Evolutionary conservation across 495 filamentous ascomycete species (phyloP).

Genomic region (Penicillium robsamsonii): DNA sequence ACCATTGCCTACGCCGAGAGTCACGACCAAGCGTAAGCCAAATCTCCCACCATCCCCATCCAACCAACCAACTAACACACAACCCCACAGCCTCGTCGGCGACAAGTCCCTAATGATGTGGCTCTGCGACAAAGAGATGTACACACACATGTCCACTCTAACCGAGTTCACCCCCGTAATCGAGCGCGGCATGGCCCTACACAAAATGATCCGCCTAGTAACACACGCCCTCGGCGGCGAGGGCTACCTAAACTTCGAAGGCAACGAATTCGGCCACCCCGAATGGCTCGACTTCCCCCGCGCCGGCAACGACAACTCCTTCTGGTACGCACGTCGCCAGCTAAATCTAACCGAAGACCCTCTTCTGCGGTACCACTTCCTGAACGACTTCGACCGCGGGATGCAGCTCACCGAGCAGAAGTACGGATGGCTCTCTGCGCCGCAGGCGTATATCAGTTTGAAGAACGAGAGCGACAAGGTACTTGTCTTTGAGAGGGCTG

Average conservation of each 20-base stretch:
- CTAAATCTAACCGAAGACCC: conserved; percentile 88
- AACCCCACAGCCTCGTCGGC: conserved; percentile 71
- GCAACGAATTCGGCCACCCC: conserved; percentile 97
- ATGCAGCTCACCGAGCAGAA: conserved; percentile 87
- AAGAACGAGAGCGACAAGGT: conserved; percentile 96
- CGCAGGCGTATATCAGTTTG: conserved; percentile 86
- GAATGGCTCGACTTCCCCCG: conserved; percentile 99
- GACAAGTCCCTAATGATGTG: conserved; percentile 97
- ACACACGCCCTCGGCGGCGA: conserved; percentile 95
- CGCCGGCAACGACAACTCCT: conserved; percentile 90
- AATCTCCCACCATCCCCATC: not conserved
- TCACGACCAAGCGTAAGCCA: conserved; percentile 93
- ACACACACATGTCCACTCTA: conserved; percentile 93
- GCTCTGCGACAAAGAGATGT: conserved; percentile 95
- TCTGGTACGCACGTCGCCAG: conserved; percentile 94
- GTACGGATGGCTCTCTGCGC: conserved; percentile 87
- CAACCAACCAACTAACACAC: conserved; percentile 28
- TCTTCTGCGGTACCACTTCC: conserved; percentile 82
- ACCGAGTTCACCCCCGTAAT: conserved; percentile 84
- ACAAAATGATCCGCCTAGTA: conserved; percentile 95
- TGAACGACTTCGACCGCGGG: conserved; percentile 89
- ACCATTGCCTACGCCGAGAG: conserved; percentile 97
- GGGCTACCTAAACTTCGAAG: conserved; percentile 97
- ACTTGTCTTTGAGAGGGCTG: conserved; percentile 90
- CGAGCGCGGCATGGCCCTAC: conserved; percentile 83